Evolutionary conservation across 805 yeast genomes (phyloP), one percentile per base, ranked within the genome.

Genomic region (Monosporozyma yasuniensis): DNA sequence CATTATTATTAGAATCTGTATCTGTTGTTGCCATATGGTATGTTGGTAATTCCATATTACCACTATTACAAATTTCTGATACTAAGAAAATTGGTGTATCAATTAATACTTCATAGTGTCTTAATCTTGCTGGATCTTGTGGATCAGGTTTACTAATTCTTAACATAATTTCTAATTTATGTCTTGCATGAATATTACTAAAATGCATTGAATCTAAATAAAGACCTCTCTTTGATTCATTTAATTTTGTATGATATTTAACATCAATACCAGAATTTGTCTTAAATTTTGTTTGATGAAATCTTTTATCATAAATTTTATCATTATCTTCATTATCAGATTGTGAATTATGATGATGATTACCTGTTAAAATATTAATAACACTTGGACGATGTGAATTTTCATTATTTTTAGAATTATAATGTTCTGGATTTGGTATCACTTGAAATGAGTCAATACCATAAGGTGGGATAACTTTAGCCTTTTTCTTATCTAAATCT

Each of bases 61-160:
- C 70, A 34, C 64, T 58, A 2, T 59, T 61, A 55, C 76, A 72
- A 14, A 64, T 50, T 32, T 68, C 68, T n/a, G 80, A 74, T 8
- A 77, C 69, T 14, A 79, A 59, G 18, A 77, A 72, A 35, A 85
- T 71, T 0, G 91, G 91, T 0, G 91, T 84, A 60, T 85, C 93
- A 34, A 85, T 84, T 35, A 85, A 80, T 18, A 85, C 90, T 57
- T 85, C 93, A 60, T 83, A 85, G 60, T 84, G 89, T 56, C 83
- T 88, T 68, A 80, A 67, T 55, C 77, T 80, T 2, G 54, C 49
- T 2, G 69, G 63, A 37, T 66, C 68, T 1, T 66, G 63, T 0
- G 77, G 73, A 52, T 81, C 83, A 0, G 80, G 81, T 56, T 76
- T 80, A 12, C 86, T 79, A 22, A 84, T 78, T 49, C 91, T 69